These are phyloP conservation scores for Alectoria sarmentosa DNA, from an alignment of 495 filamentous ascomycete genomes.

Conservation along the genomic window DNA sequence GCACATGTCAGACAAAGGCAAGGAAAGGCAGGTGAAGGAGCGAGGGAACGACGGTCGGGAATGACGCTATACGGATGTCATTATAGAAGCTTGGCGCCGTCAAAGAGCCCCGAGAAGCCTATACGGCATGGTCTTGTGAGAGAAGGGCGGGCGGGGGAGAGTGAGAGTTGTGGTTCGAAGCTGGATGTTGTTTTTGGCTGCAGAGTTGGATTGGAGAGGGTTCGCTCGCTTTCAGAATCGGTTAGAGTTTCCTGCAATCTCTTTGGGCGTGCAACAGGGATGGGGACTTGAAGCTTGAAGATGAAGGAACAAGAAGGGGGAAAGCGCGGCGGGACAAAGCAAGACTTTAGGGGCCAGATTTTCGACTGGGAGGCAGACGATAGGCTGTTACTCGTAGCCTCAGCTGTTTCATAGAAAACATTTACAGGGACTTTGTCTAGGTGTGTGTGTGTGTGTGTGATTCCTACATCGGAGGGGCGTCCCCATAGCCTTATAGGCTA, in stretches of 20 bases:
- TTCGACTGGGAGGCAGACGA: too few relatives aligned
- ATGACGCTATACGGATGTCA: constrained; percentile 23
- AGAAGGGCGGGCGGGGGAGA: constrained; percentile 13
- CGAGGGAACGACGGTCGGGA: constrained; percentile 21
- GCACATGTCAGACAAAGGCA: constrained; percentile 15
- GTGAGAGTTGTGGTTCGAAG: constrained; percentile 15
- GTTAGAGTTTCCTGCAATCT: constrained; percentile 16
- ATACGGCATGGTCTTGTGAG: constrained; percentile 19
- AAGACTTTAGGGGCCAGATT: too few relatives aligned
- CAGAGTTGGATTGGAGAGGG: constrained; percentile 8
- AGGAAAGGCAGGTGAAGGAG: constrained; percentile 18
- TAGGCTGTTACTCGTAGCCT: too few relatives aligned
- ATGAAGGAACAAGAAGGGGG: too few relatives aligned
- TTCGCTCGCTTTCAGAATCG: not conserved
- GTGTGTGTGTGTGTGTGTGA: too few relatives aligned
- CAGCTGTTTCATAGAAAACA: too few relatives aligned
- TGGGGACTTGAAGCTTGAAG: too few relatives aligned
- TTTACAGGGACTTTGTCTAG: too few relatives aligned
- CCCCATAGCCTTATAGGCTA: too few relatives aligned
- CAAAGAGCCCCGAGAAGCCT: constrained; percentile 25
- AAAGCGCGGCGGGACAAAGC: too few relatives aligned
- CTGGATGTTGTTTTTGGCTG: constrained; percentile 16
- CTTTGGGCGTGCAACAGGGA: not conserved
- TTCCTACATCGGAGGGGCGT: too few relatives aligned
- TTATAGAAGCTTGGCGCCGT: constrained; percentile 24